Conservation (phyloP, 345 rosid genomes). For the Populus tremula region DNA sequence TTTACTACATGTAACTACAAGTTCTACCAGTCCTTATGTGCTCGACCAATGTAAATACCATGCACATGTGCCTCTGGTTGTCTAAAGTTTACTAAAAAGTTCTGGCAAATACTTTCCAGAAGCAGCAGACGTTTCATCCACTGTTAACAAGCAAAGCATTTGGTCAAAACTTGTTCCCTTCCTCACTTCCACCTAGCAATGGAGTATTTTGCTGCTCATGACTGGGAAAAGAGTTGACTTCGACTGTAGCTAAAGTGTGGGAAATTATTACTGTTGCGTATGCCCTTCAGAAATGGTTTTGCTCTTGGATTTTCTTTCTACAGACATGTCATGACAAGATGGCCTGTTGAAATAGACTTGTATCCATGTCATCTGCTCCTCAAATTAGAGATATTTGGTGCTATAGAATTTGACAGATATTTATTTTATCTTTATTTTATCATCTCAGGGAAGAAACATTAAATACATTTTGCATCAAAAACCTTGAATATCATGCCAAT, state of each 20-base stretch:
- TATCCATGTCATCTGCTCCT: not conserved
- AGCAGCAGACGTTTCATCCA: not conserved
- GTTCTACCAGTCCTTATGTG: not conserved
- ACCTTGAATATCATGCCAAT: conserved; percentile 37
- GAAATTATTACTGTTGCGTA: not conserved
- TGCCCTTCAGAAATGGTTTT: not conserved
- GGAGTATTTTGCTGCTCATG: not conserved
- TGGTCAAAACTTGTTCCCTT: not conserved
- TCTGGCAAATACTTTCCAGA: not conserved
- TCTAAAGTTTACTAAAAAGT: not conserved
- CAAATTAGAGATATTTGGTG: not conserved
- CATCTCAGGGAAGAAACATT: conserved; percentile 77
- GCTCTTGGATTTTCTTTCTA: not conserved
- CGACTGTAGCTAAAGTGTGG: not conserved
- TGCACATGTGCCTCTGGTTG: not conserved
- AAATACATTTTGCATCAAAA: conserved; percentile 51
- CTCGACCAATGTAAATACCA: not conserved
- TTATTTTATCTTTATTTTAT: conserved; percentile 12
- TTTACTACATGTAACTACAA: not conserved
- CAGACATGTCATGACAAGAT: not conserved
- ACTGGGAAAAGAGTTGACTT: not conserved
- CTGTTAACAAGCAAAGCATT: not conserved
- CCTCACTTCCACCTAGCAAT: not conserved
- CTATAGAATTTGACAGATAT: not conserved
- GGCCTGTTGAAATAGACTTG: not conserved